Evolutionary conservation across 2,329 filamentous ascomycete species (phyloP).

Genomic region (Phoma sp.): DNA sequence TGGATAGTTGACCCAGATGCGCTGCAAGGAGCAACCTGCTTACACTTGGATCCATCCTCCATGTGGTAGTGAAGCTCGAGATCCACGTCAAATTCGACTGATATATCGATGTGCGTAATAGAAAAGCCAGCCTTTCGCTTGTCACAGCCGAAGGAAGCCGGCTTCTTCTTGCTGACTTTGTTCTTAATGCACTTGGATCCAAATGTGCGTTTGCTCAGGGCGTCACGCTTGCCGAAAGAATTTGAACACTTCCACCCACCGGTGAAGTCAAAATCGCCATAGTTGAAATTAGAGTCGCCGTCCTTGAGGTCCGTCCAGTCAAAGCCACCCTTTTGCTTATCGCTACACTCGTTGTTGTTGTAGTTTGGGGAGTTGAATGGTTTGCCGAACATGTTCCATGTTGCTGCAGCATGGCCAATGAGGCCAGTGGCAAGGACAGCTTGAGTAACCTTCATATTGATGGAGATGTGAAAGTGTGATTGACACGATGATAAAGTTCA

Average conservation of each 20-base stretch:
- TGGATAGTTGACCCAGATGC: slow-evolving; percentile 68
- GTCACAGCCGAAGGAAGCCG: slow-evolving; percentile 72
- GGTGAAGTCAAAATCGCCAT: slow-evolving; percentile 70
- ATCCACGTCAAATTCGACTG: slow-evolving; percentile 76
- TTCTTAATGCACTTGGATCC: slow-evolving; percentile 53
- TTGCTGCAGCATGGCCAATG: slow-evolving; percentile 55
- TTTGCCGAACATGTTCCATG: slow-evolving; percentile 59
- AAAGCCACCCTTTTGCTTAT: slow-evolving; percentile 74
- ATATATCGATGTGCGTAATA: slow-evolving; percentile 75
- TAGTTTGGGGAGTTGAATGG: slow-evolving; percentile 74
- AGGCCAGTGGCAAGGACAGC: slow-evolving; percentile 58
- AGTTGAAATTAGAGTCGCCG: slow-evolving; percentile 62
- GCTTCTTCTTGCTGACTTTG: slow-evolving; percentile 58
- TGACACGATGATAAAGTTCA: slow-evolving; percentile 14
- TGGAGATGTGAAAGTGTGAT: background rate
- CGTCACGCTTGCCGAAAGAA: slow-evolving; percentile 67
- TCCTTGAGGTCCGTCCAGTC: slow-evolving; percentile 69
- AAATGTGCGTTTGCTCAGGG: slow-evolving; percentile 55
- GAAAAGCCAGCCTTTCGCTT: slow-evolving; percentile 68
- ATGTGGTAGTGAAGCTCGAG: slow-evolving; percentile 88
- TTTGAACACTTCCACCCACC: slow-evolving; percentile 74
- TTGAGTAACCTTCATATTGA: slow-evolving; percentile 53
- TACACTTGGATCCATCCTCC: slow-evolving; percentile 82
- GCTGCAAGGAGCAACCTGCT: slow-evolving; percentile 65
- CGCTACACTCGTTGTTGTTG: slow-evolving; percentile 78